Base-by-base conservation (phyloP, 345 rosid species). In the Syzygium aromaticum region DNA sequence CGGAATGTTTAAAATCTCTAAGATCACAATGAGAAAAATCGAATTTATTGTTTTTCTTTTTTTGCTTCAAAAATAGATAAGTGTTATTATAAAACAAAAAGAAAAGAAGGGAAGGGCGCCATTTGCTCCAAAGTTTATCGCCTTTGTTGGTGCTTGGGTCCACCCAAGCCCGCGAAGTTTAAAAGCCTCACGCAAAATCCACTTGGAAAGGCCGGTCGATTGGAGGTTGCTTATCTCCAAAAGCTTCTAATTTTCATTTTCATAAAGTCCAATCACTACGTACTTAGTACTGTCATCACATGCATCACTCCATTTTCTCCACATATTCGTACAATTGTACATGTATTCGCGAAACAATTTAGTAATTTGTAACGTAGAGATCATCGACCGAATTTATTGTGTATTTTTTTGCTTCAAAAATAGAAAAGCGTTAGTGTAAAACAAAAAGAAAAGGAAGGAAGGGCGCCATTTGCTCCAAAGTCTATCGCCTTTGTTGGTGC, bases 271-370 rank as follows among this genome's bases (percentile, higher is more conserved):
- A 67, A 33, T 67, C 17, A 73, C 38, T n/a, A n/a, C n/a, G n/a
- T 33, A 0, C 7, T 1, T 0, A 3, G 1, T 9, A 40, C 80
- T 4, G 2, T 33, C 3, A 33, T 33, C 46, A 0, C 80, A 33
- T 73, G 46, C 49, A 33, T 33, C 19, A 13, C 80, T 33, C 25
- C 80, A 33, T 8, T 33, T 33, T 33, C 80, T 33, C 49, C 46
- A 11, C 80, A 19, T 33, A 33, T 17, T 21, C 78, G 8, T 67
- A 8, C 23, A 17, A 19, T 54, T 3, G 57, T 3, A 21, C 4
- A 54, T 54, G 25, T 54, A 19, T 21, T 22, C 22, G 9, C 9
- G 22, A 21, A 54, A 17, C 22, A 6, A 21, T 54, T 17, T 6
- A 54, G 22, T 17, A 54, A 54, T 54, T 19, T 54, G 9, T 11